phyloP scores from a whole-genome alignment of 495 filamentous ascomycete species.

The Penicillium taxi region DNA sequence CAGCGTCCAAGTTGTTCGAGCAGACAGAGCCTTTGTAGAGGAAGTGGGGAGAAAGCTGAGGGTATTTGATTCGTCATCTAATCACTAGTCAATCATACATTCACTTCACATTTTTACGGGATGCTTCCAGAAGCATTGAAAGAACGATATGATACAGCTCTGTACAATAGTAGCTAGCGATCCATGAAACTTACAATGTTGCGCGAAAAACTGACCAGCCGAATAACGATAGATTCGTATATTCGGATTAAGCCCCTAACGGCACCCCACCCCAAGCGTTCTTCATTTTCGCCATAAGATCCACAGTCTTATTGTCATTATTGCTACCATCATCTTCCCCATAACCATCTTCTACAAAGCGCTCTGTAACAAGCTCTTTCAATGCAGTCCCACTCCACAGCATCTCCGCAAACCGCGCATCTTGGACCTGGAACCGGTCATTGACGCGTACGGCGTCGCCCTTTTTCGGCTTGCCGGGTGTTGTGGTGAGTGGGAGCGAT shows the following conservation, averaged over 20 bases:
- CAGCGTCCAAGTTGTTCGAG: conserved; percentile 85
- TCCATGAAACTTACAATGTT: conserved; percentile 81
- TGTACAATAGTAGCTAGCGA: no score
- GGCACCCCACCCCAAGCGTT: conserved; percentile 72
- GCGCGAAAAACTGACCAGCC: conserved; percentile 80
- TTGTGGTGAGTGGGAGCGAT: conserved; percentile 68
- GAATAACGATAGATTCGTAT: conserved; percentile 89
- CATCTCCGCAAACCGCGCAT: conserved; percentile 62
- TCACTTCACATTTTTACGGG: no score
- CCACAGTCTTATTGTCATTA: conserved; percentile 1
- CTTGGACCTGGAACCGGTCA: conserved; percentile 80
- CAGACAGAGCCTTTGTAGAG: conserved; percentile 38
- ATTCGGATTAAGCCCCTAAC: conserved; percentile 80
- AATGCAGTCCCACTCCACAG: conserved; percentile 53
- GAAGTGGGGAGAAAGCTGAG: conserved; percentile 46
- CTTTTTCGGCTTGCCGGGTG: conserved; percentile 74
- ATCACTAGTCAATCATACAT: neutral
- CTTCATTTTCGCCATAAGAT: conserved; percentile 5
- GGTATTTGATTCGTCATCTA: conserved; percentile 74
- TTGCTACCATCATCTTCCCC: conserved; percentile 29
- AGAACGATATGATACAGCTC: no score
- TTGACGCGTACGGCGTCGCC: conserved; percentile 84
- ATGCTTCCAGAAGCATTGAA: no score
- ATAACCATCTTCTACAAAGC: conserved; percentile 37
- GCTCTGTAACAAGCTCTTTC: conserved; percentile 21